Evolutionary conservation across 768 basidiomycete genomes (phyloP).

Genomic region (Dacryopinax spathularia): DNA sequence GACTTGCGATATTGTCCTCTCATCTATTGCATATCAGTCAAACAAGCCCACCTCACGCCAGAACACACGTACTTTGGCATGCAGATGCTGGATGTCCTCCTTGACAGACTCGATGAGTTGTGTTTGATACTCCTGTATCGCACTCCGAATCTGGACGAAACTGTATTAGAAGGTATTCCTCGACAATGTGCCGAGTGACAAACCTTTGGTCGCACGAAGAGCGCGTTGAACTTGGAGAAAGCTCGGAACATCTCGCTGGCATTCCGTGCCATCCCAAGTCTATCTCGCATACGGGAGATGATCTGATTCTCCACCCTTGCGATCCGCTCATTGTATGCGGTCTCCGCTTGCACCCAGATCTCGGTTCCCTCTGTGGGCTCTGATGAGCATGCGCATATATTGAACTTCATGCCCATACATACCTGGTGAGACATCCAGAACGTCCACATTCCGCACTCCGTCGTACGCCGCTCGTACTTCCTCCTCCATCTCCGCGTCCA

Average conservation of each 20-base stretch:
- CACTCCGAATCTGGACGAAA: slow-evolving; percentile 69
- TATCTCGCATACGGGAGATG: slow-evolving; percentile 80
- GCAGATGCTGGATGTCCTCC: slow-evolving; percentile 88
- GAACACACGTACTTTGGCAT: slow-evolving; percentile 55
- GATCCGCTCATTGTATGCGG: slow-evolving; percentile 94
- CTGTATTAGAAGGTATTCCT: neutral
- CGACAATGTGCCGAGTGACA: slow-evolving; percentile 9
- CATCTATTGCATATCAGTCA: slow-evolving; percentile 38
- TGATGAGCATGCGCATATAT: slow-evolving; percentile 1
- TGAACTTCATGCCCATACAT: neutral
- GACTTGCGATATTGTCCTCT: slow-evolving; percentile 92
- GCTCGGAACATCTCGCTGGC: slow-evolving; percentile 99
- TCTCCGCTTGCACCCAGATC: slow-evolving; percentile 95
- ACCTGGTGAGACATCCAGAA: slow-evolving; percentile 87
- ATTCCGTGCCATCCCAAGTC: slow-evolving; percentile 86
- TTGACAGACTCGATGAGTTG: slow-evolving; percentile 98
- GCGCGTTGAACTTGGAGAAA: slow-evolving; percentile 93
- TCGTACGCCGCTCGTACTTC: slow-evolving; percentile 95
- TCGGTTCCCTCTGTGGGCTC: slow-evolving; percentile 69
- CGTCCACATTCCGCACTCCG: slow-evolving; percentile 90
- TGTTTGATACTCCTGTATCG: slow-evolving; percentile 98
- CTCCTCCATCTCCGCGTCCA: slow-evolving; percentile 79
- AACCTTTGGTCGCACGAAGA: slow-evolving; percentile 93
- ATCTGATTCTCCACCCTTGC: slow-evolving; percentile 97
- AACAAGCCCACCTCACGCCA: neutral